These are phyloP conservation scores for Nitzschia inconspicua DNA, from an alignment of 108 stramenopile genomes.

Conservation along the genomic window DNA sequence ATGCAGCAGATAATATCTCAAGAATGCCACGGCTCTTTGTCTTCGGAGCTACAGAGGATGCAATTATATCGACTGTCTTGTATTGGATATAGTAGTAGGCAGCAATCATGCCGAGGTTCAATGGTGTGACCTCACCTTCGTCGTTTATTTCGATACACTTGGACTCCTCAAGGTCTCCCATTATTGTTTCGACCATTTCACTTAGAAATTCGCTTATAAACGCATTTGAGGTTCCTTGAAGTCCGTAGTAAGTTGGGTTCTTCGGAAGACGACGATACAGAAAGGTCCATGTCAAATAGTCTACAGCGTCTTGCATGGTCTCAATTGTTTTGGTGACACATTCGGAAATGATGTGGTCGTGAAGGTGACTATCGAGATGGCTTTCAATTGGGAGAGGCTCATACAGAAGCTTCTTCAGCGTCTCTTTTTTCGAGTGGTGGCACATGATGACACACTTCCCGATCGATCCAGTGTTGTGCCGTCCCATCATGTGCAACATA, in stretches of 20 bases:
- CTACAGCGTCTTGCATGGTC: conserved; percentile 97
- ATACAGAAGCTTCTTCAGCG: conserved; percentile 89
- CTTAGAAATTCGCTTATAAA: conserved; percentile 97
- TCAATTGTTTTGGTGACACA: conserved; percentile 93
- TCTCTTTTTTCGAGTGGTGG: conserved; percentile 93
- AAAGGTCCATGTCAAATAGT: conserved; percentile 98
- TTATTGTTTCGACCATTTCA: conserved; percentile 96
- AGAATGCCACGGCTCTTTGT: conserved; percentile 91
- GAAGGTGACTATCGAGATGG: conserved; percentile 93
- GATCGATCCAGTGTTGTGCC: conserved; percentile 60
- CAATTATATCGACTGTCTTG: conserved; percentile 96
- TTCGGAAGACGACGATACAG: conserved; percentile 94
- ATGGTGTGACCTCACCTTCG: conserved; percentile 88
- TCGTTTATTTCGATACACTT: conserved; percentile 88
- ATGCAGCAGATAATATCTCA: conserved; percentile 93
- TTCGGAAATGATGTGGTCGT: conserved; percentile 97
- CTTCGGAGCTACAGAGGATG: conserved; percentile 91
- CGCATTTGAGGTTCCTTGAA: conserved; percentile 84
- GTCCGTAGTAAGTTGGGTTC: conserved; percentile 99
- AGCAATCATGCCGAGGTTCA: conserved; percentile 99
- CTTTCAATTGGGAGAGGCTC: conserved; percentile 98
- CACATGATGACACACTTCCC: conserved; percentile 90
- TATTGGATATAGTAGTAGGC: conserved; percentile 97
- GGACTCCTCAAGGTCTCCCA: conserved; percentile 94
- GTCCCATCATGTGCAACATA: conserved; percentile 94